These are phyloP conservation scores for Przewalskia tangutica DNA, from an alignment of 257 asterid genomes.

Conservation along the genomic window DNA sequence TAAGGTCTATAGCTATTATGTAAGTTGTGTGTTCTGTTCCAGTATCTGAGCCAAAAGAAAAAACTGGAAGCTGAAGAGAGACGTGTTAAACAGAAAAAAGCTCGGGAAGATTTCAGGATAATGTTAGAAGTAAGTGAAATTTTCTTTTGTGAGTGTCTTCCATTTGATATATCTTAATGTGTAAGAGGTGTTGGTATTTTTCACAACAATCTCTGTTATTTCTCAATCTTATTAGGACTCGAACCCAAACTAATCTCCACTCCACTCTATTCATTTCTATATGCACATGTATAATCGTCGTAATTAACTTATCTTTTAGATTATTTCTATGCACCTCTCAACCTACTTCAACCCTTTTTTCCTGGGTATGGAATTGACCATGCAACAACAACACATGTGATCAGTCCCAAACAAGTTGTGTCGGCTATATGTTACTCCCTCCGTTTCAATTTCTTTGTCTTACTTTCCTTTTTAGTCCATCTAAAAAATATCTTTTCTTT, in stretches of 20 bases:
- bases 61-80: slow-evolving; percentile 85
- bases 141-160: background rate
- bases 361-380: background rate
- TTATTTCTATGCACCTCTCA: background rate
- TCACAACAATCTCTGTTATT: background rate
- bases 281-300: background rate
- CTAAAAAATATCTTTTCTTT: too few relatives aligned
- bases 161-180: slow-evolving; percentile 1
- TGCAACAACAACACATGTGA: background rate
- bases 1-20: background rate
- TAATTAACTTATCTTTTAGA: background rate
- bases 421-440: too few relatives aligned
- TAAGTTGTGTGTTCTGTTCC: slow-evolving; percentile 19
- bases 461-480: too few relatives aligned
- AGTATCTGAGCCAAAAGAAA: slow-evolving; percentile 77
- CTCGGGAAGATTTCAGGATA: slow-evolving; percentile 69
- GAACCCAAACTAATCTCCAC: background rate
- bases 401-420: too few relatives aligned
- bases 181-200: background rate
- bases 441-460: too few relatives aligned
- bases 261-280: background rate
- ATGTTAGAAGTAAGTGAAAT: slow-evolving; percentile 65
- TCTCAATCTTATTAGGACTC: background rate
- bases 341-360: background rate
- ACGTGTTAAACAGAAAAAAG: slow-evolving; percentile 68